These are phyloP conservation scores for Cyclotella cryptica DNA, from an alignment of 108 stramenopile genomes.

Conservation along the genomic window DNA sequence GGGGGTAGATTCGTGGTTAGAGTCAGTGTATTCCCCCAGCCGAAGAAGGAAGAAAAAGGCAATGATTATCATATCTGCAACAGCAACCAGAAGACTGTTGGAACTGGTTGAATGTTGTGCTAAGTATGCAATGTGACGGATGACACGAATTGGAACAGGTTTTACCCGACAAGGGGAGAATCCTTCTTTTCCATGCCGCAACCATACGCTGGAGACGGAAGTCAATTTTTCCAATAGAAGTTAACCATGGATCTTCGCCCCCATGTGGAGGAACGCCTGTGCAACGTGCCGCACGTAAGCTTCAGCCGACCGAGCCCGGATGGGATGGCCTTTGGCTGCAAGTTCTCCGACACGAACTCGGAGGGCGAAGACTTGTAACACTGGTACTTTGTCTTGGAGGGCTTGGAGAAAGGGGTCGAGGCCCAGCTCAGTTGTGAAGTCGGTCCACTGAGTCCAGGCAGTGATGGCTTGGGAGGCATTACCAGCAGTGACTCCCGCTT, in stretches of 20 bases:
- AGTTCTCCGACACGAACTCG: conserved; percentile 18
- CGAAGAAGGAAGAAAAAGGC: no score
- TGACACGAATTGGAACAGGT: no score
- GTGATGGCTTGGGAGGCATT: not conserved
- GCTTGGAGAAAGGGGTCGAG: conserved; percentile 34
- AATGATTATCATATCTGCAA: no score
- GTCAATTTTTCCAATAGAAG: not conserved
- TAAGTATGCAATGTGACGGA: no score
- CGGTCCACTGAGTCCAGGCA: not conserved
- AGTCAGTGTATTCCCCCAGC: no score
- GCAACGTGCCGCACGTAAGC: conserved; percentile 19
- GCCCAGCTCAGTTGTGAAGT: conserved; percentile 25
- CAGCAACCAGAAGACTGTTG: no score
- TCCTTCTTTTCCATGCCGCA: no score
- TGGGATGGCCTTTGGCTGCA: conserved; percentile 19
- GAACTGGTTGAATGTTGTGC: no score
- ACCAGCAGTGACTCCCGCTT: not conserved
- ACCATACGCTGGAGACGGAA: not conserved
- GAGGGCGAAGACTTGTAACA: conserved; percentile 35
- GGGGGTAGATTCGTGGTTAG: no score
- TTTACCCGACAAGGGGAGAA: no score
- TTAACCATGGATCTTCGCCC: conserved; percentile 1
- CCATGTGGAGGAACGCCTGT: conserved; percentile 10
- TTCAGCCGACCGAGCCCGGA: conserved; percentile 19
- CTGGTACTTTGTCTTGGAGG: conserved; percentile 29